Percentiles rank a stretch among this genome's conserved stretches.
phyloP scores from a whole-genome alignment of 257 asterid genomes.

The Echites panduratus region DNA sequence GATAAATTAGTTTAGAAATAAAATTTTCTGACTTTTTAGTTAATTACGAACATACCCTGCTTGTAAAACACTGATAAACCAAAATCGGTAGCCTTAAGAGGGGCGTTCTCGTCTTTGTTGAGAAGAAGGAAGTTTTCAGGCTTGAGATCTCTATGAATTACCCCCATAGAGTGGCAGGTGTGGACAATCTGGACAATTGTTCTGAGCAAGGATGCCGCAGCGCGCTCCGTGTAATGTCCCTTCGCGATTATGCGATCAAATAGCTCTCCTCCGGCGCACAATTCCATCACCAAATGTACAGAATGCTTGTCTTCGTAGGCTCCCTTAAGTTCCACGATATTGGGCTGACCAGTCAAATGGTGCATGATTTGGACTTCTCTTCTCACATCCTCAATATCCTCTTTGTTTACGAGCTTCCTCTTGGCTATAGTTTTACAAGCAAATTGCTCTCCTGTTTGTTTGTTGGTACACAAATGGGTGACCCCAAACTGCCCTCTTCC shows the following conservation, averaged over 20 bases:
- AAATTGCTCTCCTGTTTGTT: constrained; percentile 63
- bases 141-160: constrained; percentile 87
- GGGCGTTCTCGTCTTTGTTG: constrained; percentile 69
- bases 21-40: no score
- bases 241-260: constrained; percentile 81
- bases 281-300: constrained; percentile 81
- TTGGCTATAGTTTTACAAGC: constrained; percentile 93
- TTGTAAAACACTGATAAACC: constrained; percentile 85
- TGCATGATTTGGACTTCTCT: constrained; percentile 95
- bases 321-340: constrained; percentile 75
- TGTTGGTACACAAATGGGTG: constrained; percentile 67
- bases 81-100: constrained; percentile 84
- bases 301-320: constrained; percentile 87
- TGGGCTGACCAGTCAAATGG: constrained; percentile 71
- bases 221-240: constrained; percentile 83
- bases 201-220: constrained; percentile 73
- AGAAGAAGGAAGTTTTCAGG: constrained; percentile 84
- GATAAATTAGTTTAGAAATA: no score
- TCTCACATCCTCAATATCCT: constrained; percentile 79
- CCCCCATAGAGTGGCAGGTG: constrained; percentile 89
- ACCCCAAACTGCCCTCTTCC: constrained; percentile 93
- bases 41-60: constrained; percentile 36
- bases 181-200: constrained; percentile 87
- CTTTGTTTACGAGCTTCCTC: constrained; percentile 73
- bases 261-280: constrained; percentile 93